Evolutionary conservation across 352 stramenopile genomes (phyloP).

Genomic region (Globisporangium perplexum): DNA sequence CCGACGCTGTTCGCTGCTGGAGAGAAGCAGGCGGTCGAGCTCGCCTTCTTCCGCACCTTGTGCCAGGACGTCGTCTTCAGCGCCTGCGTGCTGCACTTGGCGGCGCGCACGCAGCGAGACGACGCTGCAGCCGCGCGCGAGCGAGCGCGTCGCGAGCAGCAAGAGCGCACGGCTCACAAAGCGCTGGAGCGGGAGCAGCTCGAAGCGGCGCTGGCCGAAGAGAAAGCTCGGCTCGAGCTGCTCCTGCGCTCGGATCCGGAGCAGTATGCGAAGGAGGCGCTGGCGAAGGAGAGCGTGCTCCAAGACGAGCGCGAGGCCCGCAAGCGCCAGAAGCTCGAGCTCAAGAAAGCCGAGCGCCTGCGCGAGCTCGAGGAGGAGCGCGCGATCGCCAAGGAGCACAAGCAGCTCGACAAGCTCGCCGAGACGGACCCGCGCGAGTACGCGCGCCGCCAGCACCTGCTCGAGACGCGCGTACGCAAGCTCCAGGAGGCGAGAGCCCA

Average conservation of each 20-base stretch:
- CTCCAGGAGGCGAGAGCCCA: constrained; percentile 43
- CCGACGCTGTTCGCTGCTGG: constrained; percentile 20
- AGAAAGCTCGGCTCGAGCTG: constrained; percentile 25
- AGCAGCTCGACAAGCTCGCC: constrained; percentile 47
- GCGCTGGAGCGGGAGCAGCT: constrained; percentile 11
- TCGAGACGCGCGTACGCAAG: constrained; percentile 38
- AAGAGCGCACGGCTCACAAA: constrained; percentile 8
- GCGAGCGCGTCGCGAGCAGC: constrained; percentile 11
- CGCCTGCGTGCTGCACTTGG: constrained; percentile 43
- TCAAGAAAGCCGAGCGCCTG: constrained; percentile 42
- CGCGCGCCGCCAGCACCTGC: constrained; percentile 29
- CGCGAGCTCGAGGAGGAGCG: constrained; percentile 53
- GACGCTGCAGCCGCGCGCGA: constrained; percentile 20
- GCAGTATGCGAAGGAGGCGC: constrained; percentile 33
- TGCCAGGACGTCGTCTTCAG: constrained; percentile 58
- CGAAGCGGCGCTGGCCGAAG: constrained; percentile 17
- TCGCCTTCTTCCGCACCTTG: constrained; percentile 47
- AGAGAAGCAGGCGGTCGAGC: constrained; percentile 34
- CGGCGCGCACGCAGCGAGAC: constrained; percentile 35
- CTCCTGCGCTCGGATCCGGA: constrained; percentile 30
- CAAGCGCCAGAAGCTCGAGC: constrained; percentile 31
- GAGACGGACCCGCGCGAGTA: constrained; percentile 43
- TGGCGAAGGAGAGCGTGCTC: constrained; percentile 27
- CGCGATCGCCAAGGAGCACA: constrained; percentile 57
- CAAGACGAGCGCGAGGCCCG: constrained; percentile 26